Conservation (phyloP, 2,329 filamentous ascomycete genomes). For the Ceratocystis cubensis region DNA sequence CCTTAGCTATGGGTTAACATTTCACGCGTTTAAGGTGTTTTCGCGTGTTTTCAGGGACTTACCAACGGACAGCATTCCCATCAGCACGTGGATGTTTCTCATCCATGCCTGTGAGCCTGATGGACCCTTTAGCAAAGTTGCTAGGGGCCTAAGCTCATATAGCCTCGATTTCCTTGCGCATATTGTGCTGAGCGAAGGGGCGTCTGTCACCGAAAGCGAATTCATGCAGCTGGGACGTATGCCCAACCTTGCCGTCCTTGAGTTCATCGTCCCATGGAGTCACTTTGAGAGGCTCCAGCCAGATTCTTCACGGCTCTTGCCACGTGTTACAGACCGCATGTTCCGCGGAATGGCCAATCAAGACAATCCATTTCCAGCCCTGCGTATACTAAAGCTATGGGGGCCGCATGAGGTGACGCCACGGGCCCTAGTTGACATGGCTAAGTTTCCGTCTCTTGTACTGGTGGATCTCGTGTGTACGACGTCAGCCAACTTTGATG, state of each 20-base stretch:
- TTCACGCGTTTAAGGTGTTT: conserved; percentile 15
- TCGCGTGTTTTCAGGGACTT: neutral
- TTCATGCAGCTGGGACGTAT: conserved; percentile 33
- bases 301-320: conserved; percentile 26
- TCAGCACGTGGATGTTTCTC: conserved; percentile 10
- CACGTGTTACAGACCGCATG: conserved; percentile 34
- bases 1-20: conserved; percentile 12
- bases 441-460: conserved; percentile 34
- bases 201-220: conserved; percentile 30
- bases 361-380: conserved; percentile 33
- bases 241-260: conserved; percentile 37
- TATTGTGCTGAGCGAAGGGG: conserved; percentile 31
- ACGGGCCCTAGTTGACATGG: conserved; percentile 32
- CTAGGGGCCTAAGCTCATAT: conserved; percentile 21
- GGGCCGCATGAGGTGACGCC: conserved; percentile 30
- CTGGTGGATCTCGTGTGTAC: conserved; percentile 30
- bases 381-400: conserved; percentile 37
- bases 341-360: conserved; percentile 35
- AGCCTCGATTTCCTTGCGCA: conserved; percentile 33
- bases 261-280: conserved; percentile 32
- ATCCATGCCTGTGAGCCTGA: conserved; percentile 12
- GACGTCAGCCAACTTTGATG: neutral
- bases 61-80: neutral
- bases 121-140: conserved; percentile 11
- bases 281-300: conserved; percentile 21